These are phyloP conservation scores for Rhinocladiella mackenziei DNA, from an alignment of 2,329 filamentous ascomycete genomes.

Conservation along the genomic window DNA sequence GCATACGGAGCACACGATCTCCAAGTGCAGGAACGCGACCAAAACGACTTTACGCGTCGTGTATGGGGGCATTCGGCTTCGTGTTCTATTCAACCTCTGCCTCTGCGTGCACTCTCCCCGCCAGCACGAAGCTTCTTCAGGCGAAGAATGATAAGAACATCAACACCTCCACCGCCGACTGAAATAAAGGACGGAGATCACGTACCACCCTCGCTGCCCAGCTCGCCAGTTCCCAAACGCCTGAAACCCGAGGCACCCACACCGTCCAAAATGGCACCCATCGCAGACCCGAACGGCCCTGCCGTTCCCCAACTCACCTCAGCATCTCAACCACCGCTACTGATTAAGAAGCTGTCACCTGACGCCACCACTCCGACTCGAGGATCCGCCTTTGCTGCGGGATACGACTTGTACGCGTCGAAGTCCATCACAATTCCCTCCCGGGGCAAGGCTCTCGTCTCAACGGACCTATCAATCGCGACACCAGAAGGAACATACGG, in stretches of 20 bases:
- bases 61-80: background rate
- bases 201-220: conserved; percentile 57
- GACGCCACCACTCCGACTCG: conserved; percentile 80
- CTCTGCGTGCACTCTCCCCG: too few relatives aligned
- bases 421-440: conserved; percentile 71
- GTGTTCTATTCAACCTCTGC: too few relatives aligned
- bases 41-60: conserved; percentile 6
- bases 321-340: conserved; percentile 56
- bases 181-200: conserved; percentile 34
- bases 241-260: conserved; percentile 57
- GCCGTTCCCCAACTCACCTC: conserved; percentile 33
- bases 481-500: conserved; percentile 88
- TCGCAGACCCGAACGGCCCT: conserved; percentile 32
- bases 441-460: conserved; percentile 77
- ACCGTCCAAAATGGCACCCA: conserved; percentile 32
- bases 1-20: background rate
- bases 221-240: conserved; percentile 75
- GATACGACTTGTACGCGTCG: conserved; percentile 86
- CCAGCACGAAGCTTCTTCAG: background rate
- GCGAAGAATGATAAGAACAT: conserved; percentile 42
- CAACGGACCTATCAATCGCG: conserved; percentile 87
- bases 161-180: conserved; percentile 37
- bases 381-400: conserved; percentile 83
- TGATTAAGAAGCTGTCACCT: conserved; percentile 82
- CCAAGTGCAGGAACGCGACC: background rate